Percentiles rank a stretch among this genome's conserved stretches.
These are phyloP conservation scores for Cyclotella distinguenda DNA, from an alignment of 108 stramenopile genomes.

Conservation along the genomic window DNA sequence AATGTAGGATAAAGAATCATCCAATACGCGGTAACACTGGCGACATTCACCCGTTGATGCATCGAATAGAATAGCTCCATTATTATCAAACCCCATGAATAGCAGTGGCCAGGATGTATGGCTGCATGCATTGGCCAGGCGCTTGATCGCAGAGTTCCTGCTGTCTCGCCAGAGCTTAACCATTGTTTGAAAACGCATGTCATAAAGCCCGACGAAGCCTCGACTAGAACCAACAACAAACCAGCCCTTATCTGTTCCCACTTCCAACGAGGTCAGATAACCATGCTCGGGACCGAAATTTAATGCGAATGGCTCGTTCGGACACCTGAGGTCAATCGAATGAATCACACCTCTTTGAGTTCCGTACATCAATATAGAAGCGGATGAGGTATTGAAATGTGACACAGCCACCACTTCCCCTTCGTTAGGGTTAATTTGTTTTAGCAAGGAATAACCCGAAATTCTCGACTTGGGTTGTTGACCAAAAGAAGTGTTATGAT, in stretches of 20 bases:
- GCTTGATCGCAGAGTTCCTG: constrained; percentile 68
- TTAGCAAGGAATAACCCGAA: constrained; percentile 59
- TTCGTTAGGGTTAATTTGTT: constrained; percentile 61
- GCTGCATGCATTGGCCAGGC: constrained; percentile 80
- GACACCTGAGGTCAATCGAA: constrained; percentile 77
- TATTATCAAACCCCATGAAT: constrained; percentile 84
- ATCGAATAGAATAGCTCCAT: constrained; percentile 93
- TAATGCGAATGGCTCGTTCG: constrained; percentile 75
- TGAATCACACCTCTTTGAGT: constrained; percentile 81
- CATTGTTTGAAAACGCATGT: constrained; percentile 76
- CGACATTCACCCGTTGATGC: constrained; percentile 71
- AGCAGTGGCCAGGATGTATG: constrained; percentile 69
- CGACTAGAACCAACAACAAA: constrained; percentile 80
- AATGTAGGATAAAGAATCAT: constrained; percentile 43
- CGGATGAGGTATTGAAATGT: constrained; percentile 88
- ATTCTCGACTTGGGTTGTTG: constrained; percentile 50
- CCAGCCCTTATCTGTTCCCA: constrained; percentile 90
- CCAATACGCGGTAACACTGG: constrained; percentile 81
- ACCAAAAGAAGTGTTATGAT: constrained; percentile 15
- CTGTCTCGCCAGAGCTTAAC: constrained; percentile 92
- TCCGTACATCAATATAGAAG: constrained; percentile 80
- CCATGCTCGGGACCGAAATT: constrained; percentile 83
- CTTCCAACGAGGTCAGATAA: constrained; percentile 79
- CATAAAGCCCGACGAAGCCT: constrained; percentile 73
- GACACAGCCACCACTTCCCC: constrained; percentile 87